Evolutionary conservation across 441 rosid genomes (phyloP).

Genomic region (Bocquillonia castaneifolia): DNA sequence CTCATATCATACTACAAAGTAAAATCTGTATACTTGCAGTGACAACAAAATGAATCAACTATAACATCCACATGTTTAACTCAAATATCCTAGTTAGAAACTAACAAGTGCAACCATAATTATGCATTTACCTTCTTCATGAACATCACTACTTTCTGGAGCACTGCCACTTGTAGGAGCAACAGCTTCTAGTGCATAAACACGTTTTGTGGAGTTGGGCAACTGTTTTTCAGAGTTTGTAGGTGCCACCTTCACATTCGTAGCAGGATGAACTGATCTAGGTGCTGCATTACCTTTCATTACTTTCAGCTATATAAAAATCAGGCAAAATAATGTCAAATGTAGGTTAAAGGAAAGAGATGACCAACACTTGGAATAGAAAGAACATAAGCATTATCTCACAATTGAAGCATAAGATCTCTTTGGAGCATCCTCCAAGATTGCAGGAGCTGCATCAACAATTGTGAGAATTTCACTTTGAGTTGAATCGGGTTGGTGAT

Average conservation of each 20-base stretch:
- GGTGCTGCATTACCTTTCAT: conserved; percentile 40
- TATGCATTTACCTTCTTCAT: conserved; percentile 49
- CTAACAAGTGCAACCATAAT: conserved; percentile 16
- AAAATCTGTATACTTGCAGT: neutral
- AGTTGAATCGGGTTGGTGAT: conserved; percentile 33
- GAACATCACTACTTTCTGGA: conserved; percentile 49
- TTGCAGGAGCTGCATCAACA: conserved; percentile 36
- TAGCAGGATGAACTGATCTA: conserved; percentile 39
- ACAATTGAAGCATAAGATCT: conserved; percentile 76
- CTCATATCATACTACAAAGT: neutral
- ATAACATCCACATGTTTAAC: neutral
- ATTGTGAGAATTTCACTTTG: conserved; percentile 29
- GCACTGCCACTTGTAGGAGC: conserved; percentile 34
- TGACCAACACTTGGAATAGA: neutral
- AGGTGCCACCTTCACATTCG: conserved; percentile 35
- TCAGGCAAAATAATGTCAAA: conserved; percentile 16
- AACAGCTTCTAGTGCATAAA: conserved; percentile 31
- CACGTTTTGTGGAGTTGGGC: conserved; percentile 35
- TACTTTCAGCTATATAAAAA: conserved; percentile 52
- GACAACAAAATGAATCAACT: neutral
- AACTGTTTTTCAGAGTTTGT: conserved; percentile 32
- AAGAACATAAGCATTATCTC: conserved; percentile 29
- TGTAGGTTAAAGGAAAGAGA: conserved; percentile 7
- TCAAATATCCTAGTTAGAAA: conserved; percentile 6
- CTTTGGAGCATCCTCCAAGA: conserved; percentile 57